Base-by-base conservation (phyloP, 1,284 basidiomycete species). In the Phenoliferia sp. region DNA sequence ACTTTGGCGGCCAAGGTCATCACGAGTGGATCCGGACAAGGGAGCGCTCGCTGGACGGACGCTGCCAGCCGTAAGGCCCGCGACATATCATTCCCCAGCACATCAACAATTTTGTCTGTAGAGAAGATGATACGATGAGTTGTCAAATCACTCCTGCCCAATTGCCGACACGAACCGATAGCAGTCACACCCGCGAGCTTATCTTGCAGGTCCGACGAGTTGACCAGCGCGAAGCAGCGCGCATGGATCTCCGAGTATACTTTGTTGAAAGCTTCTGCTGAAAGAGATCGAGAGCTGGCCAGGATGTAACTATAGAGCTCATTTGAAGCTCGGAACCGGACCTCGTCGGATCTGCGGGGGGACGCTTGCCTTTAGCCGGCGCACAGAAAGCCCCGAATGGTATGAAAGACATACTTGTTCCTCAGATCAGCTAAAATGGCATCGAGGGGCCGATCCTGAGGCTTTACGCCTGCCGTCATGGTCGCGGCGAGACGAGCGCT, bases 1-100 rank as follows among this genome's bases (percentile, higher is more conserved):
- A 77, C 76, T 57, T 76, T 77, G 10, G 76, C 76, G 17, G 77
- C 76, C n/a, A 76, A 69, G 2, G 74, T 74, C 77, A 77, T 78
- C 50, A 78, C 76, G 22, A 75, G 71, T 12, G 77, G 73, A 63
- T 78, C 77, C 15, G 75, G 71, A 48, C 75, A 76, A 2, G 76
- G 76, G 39, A 78, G 73, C 34, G 76, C 76, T 32, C 76, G 74
- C 62, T 75, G 74, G 55, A 77, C 75, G 26, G 76, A 75, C 1
- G 75, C 73, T 9, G 75, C 76, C 12, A 78, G 67, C 39, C 76
- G 68, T 44, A 75, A 72, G 52, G 76, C 76, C 39, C 74, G 66
- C n/a, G 73, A 74, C 67, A 75, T 71, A 69, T 78, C 77, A 57
- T 75, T 73, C 15, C 73, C 75, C 58, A 76, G 68, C 15, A 76